These are phyloP conservation scores for Solanum sejunctum DNA, from an alignment of 257 asterid species.

Conservation along the genomic window DNA sequence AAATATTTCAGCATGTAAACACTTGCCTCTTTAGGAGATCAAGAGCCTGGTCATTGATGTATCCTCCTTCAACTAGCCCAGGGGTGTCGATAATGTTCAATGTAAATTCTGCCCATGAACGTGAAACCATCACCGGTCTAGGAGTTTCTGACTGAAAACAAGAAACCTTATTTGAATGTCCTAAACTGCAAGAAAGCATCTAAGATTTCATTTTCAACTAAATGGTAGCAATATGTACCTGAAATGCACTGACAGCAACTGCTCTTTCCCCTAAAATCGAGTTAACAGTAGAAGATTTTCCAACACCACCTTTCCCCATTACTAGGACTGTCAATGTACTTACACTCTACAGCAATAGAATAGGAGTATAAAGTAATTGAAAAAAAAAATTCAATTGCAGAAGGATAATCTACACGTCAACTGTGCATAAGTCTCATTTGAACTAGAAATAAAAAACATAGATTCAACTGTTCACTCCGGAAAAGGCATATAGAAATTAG, in stretches of 20 bases:
- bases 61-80: slow-evolving; percentile 93
- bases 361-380: neutral
- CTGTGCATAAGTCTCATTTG: neutral
- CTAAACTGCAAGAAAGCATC: neutral
- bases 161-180: neutral
- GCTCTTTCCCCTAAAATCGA: slow-evolving; percentile 87
- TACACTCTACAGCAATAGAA: slow-evolving; percentile 33
- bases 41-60: slow-evolving; percentile 70
- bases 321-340: slow-evolving; percentile 76
- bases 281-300: slow-evolving; percentile 88
- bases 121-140: slow-evolving; percentile 91
- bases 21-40: slow-evolving; percentile 69
- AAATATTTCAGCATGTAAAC: neutral
- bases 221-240: slow-evolving; percentile 31
- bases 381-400: neutral
- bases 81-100: slow-evolving; percentile 90
- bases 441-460: neutral
- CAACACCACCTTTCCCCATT: slow-evolving; percentile 98
- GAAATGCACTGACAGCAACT: slow-evolving; percentile 88
- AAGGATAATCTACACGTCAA: neutral
- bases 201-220: neutral
- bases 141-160: slow-evolving; percentile 76
- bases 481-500: neutral
- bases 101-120: slow-evolving; percentile 70
- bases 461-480: neutral